A percentile compares a stretch with the other conserved stretches of the same genome.
Evolutionary conservation across 1,284 basidiomycete species (phyloP).

Genomic region (Tausonia pullulans): DNA sequence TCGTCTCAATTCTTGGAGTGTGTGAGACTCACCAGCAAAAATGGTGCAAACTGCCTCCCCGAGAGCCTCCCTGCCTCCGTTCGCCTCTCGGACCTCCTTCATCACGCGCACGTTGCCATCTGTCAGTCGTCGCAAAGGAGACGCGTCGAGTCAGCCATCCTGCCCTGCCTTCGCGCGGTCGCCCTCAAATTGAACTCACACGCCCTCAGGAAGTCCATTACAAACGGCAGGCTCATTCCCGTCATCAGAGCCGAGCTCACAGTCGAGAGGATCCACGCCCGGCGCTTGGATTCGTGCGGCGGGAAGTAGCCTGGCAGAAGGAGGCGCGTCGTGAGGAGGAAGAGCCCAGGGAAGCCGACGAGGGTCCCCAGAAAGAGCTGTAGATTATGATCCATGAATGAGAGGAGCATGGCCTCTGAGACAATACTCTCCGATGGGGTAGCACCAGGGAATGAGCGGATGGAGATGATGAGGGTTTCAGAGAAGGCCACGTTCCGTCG

Average conservation of each 20-base stretch:
- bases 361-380: no score
- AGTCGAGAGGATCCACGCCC: slow-evolving; percentile 3
- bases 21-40: neutral
- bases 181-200: neutral
- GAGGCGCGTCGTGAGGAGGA: no score
- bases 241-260: slow-evolving; percentile 1
- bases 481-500: no score
- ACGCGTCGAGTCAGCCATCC: neutral
- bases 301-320: neutral
- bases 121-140: neutral
- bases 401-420: no score
- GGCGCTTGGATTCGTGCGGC: neutral
- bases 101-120: neutral
- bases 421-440: no score
- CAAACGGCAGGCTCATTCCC: neutral
- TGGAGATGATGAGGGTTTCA: no score
- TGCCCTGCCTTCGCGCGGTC: neutral
- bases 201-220: neutral
- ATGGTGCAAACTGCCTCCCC: neutral
- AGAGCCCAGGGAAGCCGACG: no score
- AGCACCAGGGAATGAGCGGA: no score
- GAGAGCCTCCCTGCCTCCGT: neutral
- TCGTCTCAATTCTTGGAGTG: neutral
- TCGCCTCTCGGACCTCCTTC: neutral
- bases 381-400: no score